Evolutionary conservation across 306 rosid species (phyloP).

Genomic region (Quercus dentata): DNA sequence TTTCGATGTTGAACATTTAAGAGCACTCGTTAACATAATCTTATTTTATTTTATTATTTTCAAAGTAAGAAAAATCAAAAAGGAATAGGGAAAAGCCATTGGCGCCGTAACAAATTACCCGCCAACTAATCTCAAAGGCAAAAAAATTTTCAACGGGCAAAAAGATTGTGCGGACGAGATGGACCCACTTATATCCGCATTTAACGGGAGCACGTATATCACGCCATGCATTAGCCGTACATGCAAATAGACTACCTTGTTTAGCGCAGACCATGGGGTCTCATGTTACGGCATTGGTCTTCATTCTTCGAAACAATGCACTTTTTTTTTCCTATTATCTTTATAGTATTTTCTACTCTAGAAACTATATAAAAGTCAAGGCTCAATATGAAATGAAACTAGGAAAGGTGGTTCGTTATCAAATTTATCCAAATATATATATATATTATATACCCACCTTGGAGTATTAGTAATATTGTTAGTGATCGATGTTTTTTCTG

Average conservation of each 20-base stretch:
- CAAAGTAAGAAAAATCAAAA: background rate
- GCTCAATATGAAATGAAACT: background rate
- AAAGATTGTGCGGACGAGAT: background rate
- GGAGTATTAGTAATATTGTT: too few relatives aligned
- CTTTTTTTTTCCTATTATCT: background rate
- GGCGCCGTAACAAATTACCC: slow-evolving; percentile 6
- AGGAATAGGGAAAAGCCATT: background rate
- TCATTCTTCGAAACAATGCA: background rate
- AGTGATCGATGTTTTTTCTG: too few relatives aligned
- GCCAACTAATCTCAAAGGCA: background rate
- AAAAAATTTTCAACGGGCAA: background rate
- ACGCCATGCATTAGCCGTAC: slow-evolving; percentile 67
- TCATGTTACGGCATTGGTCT: background rate
- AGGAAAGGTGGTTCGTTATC: too few relatives aligned
- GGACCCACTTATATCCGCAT: slow-evolving; percentile 41
- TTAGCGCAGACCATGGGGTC: background rate
- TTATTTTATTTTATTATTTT: background rate
- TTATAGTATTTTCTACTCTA: background rate
- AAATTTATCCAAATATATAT: too few relatives aligned
- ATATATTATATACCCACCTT: too few relatives aligned
- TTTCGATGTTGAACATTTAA: too few relatives aligned
- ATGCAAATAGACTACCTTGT: background rate
- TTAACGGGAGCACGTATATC: slow-evolving; percentile 65
- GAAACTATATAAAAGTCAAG: background rate
- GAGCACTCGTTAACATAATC: too few relatives aligned